Percentiles rank a stretch among this genome's conserved stretches.
Conservation (phyloP, 352 stramenopile species). For the Globisporangium megalacanthum region DNA sequence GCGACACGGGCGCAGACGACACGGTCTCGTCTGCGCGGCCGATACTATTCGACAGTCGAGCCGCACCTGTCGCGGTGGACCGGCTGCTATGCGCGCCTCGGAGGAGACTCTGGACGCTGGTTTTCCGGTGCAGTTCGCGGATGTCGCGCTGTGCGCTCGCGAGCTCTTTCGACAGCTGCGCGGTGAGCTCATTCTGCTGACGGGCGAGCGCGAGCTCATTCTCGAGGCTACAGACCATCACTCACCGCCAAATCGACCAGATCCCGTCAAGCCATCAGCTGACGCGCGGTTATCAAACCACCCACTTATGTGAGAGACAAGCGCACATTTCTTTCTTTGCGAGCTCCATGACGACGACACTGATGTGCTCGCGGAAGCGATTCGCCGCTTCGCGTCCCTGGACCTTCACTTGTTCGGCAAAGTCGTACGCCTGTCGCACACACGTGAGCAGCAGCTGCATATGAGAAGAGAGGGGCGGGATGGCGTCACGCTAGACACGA, state of each 20-base stretch:
- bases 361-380: constrained; percentile 45
- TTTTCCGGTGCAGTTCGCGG: constrained; percentile 56
- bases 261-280: background rate
- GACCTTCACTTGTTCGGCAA: constrained; percentile 42
- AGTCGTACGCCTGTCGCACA: constrained; percentile 42
- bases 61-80: too few relatives aligned
- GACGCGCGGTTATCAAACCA: background rate
- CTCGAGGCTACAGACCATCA: constrained; percentile 38
- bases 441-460: background rate
- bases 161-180: constrained; percentile 60
- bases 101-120: constrained; percentile 66
- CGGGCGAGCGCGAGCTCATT: constrained; percentile 48
- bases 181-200: constrained; percentile 46
- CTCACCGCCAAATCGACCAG: too few relatives aligned
- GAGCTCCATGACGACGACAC: constrained; percentile 48
- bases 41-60: too few relatives aligned
- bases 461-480: background rate
- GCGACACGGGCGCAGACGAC: background rate
- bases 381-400: constrained; percentile 34
- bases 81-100: too few relatives aligned
- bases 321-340: constrained; percentile 51
- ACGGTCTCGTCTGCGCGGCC: too few relatives aligned
- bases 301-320: too few relatives aligned
- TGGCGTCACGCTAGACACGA: background rate
- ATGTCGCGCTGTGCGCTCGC: constrained; percentile 68